Evolutionary conservation across 2,329 filamentous ascomycete species (phyloP).

Genomic region (Leptodontidium sp.): DNA sequence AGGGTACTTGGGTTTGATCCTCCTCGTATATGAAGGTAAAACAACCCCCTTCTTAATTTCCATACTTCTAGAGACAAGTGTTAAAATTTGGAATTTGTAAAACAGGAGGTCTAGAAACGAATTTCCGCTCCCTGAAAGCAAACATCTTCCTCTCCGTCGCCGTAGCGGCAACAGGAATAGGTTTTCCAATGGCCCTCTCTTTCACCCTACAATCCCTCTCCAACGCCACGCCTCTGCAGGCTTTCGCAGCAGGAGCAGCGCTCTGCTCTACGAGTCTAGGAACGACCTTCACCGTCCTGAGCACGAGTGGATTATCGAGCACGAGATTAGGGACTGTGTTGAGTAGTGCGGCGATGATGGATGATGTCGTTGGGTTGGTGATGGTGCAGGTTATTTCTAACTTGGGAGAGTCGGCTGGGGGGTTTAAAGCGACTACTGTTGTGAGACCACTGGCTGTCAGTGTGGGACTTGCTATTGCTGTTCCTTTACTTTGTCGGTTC

Average conservation of each 20-base stretch:
- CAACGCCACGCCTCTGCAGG: slow-evolving; percentile 46
- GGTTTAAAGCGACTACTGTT: slow-evolving; percentile 45
- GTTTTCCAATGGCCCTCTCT: slow-evolving; percentile 69
- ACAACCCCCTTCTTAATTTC: too few species aligned
- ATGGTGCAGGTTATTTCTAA: slow-evolving; percentile 80
- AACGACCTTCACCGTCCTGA: slow-evolving; percentile 71
- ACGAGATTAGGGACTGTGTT: slow-evolving; percentile 69
- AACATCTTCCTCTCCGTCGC: slow-evolving; percentile 66
- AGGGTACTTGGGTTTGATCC: slow-evolving; percentile 74
- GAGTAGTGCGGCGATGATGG: slow-evolving; percentile 79
- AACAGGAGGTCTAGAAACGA: slow-evolving; percentile 42
- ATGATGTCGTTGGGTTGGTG: slow-evolving; percentile 79
- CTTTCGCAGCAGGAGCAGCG: slow-evolving; percentile 77
- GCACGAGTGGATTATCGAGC: slow-evolving; percentile 63
- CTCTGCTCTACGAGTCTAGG: slow-evolving; percentile 79
- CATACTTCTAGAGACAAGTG: background rate
- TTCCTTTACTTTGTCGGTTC: slow-evolving; percentile 6
- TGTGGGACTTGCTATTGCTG: slow-evolving; percentile 36
- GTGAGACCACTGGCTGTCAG: slow-evolving; percentile 53
- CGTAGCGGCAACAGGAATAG: slow-evolving; percentile 73
- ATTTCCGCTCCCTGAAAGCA: slow-evolving; percentile 54
- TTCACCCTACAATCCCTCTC: slow-evolving; percentile 53
- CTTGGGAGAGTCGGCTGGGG: slow-evolving; percentile 53
- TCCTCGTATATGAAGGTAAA: slow-evolving; percentile 69
- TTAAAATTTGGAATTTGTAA: background rate